Percentiles rank a stretch among this genome's conserved stretches.
Conservation (phyloP, 495 filamentous ascomycete species). For the Amorphotheca resinae region DNA sequence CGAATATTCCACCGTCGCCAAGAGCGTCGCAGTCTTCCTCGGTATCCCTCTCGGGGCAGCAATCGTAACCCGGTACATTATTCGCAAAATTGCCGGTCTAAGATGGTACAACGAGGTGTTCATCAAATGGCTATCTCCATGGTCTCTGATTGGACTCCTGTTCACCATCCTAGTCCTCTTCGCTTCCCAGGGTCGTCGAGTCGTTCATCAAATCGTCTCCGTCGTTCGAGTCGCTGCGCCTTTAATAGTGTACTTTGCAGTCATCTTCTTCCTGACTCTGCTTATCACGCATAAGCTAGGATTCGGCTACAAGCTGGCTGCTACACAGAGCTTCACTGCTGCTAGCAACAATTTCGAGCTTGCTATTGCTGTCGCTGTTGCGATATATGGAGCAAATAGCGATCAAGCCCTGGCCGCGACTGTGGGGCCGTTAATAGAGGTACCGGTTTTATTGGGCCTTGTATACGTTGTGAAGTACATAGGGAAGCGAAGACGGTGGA, state of each 20-base stretch:
- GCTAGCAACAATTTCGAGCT: constrained; percentile 95
- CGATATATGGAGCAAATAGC: constrained; percentile 66
- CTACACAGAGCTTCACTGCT: constrained; percentile 85
- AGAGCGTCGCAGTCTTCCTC: constrained; percentile 70
- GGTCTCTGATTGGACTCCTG: constrained; percentile 70
- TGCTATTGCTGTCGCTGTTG: constrained; percentile 84
- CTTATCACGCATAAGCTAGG: constrained; percentile 42
- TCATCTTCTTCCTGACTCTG: constrained; percentile 63
- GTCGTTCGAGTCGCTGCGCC: constrained; percentile 72
- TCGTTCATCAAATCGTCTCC: constrained; percentile 73
- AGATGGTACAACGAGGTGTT: constrained; percentile 58
- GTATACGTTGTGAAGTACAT: constrained; percentile 65
- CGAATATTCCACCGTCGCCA: constrained; percentile 57
- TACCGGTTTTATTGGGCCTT: constrained; percentile 69
- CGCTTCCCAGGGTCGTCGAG: constrained; percentile 64
- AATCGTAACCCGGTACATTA: constrained; percentile 54
- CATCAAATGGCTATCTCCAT: constrained; percentile 54
- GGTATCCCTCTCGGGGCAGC: constrained; percentile 77
- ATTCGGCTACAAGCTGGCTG: constrained; percentile 58
- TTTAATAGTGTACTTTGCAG: constrained; percentile 63
- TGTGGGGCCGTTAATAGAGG: constrained; percentile 84
- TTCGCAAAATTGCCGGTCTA: constrained; percentile 41
- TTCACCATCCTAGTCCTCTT: constrained; percentile 83
- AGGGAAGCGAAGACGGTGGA: constrained; percentile 44
- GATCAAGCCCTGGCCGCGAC: constrained; percentile 84